Evolutionary conservation across 2,329 filamentous ascomycete genomes (phyloP).

Genomic region (Cladophialophora yegresii): DNA sequence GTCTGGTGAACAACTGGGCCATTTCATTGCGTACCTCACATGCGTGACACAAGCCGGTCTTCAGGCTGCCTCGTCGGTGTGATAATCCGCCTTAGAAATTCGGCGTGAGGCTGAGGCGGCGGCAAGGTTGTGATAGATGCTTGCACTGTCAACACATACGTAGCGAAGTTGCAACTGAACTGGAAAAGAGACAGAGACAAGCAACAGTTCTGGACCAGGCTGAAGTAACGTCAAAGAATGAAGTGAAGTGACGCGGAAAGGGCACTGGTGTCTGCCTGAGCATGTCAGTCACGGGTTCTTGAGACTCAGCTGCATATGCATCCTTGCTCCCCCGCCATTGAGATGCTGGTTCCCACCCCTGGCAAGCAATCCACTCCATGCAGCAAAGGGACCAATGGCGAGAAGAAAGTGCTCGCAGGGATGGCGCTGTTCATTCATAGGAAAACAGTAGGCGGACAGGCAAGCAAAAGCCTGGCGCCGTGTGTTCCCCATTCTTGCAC

Average conservation of each 20-base stretch:
- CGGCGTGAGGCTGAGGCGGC: background rate
- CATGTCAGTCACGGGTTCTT: background rate
- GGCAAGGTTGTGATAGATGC: background rate
- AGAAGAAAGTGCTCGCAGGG: background rate
- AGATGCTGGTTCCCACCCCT: background rate
- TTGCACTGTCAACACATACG: background rate
- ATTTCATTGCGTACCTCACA: background rate
- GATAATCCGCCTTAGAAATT: background rate
- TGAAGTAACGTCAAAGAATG: constrained; percentile 7
- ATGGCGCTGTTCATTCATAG: background rate
- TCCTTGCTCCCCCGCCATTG: background rate
- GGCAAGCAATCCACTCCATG: background rate
- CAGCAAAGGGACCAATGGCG: background rate
- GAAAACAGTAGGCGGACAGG: background rate
- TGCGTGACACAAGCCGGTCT: background rate
- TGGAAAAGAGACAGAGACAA: constrained; percentile 1
- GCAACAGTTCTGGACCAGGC: background rate
- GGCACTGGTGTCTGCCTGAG: constrained; percentile 2
- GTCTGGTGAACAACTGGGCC: background rate
- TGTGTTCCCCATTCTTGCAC: background rate
- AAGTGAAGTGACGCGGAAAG: background rate
- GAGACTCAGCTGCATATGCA: background rate
- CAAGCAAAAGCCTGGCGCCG: background rate
- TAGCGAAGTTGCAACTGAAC: background rate
- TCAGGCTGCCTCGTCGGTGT: background rate